These are phyloP conservation scores for Metschnikowia dekortorum DNA, from an alignment of 805 yeast species.

Conservation along the genomic window DNA sequence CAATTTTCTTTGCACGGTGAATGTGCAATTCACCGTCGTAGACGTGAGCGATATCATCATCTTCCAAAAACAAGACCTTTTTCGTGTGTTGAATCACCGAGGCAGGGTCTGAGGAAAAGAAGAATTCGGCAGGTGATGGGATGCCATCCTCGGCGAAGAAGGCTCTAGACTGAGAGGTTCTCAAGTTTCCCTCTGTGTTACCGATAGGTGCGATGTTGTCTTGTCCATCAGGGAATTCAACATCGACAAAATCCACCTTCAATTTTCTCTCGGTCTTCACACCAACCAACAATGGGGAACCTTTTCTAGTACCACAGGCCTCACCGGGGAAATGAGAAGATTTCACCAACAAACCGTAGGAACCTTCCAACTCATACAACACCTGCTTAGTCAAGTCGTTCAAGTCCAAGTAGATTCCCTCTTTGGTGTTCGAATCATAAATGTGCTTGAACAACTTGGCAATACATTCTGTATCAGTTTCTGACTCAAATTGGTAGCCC, in stretches of 20 bases:
- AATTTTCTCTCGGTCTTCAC: conserved; percentile 93
- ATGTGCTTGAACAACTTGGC: conserved; percentile 92
- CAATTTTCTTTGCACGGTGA: conserved; percentile 85
- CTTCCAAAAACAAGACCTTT: conserved; percentile 93
- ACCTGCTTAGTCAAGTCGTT: conserved; percentile 91
- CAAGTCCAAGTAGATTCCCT: conserved; percentile 79
- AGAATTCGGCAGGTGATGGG: conserved; percentile 93
- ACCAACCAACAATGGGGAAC: conserved; percentile 95
- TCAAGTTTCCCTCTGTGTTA: conserved; percentile 51
- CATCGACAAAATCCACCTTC: conserved; percentile 97
- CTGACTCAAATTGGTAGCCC: conserved; percentile 82
- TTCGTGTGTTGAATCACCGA: conserved; percentile 96
- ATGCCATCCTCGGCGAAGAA: conserved; percentile 89
- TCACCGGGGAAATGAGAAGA: conserved; percentile 93
- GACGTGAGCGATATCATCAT: conserved; percentile 97
- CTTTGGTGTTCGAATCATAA: conserved; percentile 69
- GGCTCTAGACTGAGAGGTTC: conserved; percentile 94
- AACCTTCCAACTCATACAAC: conserved; percentile 90
- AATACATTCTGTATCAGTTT: conserved; percentile 96
- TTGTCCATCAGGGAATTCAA: conserved; percentile 80
- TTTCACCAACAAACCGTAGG: conserved; percentile 92
- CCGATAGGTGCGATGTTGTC: conserved; percentile 43
- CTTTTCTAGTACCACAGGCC: conserved; percentile 94
- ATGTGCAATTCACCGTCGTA: conserved; percentile 97
- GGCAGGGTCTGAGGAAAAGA: conserved; percentile 94